Evolutionary conservation across 2,329 filamentous ascomycete species (phyloP).

Genomic region (Metarhizium guizhouense): DNA sequence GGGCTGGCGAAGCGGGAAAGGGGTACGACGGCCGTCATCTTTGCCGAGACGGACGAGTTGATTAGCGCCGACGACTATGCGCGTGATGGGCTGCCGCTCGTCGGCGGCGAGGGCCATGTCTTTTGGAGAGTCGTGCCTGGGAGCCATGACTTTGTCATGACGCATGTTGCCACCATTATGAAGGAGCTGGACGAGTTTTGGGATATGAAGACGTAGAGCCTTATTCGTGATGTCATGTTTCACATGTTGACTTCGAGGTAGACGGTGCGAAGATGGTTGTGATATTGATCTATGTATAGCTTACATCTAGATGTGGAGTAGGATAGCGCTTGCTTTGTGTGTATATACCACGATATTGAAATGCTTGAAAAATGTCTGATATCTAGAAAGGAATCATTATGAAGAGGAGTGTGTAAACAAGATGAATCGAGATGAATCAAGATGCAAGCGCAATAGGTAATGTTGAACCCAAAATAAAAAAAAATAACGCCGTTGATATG

Average conservation of each 20-base stretch:
- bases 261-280: neutral
- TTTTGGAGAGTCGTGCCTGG: conserved; percentile 43
- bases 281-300: neutral
- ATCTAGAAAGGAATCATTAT: no score
- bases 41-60: conserved; percentile 43
- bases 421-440: no score
- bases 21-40: conserved; percentile 40
- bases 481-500: no score
- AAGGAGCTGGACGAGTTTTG: conserved; percentile 39
- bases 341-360: neutral
- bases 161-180: conserved; percentile 36
- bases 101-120: conserved; percentile 40
- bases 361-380: neutral
- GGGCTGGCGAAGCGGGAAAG: conserved; percentile 32
- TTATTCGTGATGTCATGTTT: no score
- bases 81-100: conserved; percentile 38
- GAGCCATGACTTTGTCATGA: conserved; percentile 55
- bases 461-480: no score
- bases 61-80: conserved; percentile 42
- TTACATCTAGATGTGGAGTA: neutral
- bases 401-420: no score
- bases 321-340: neutral
- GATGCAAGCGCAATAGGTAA: no score
- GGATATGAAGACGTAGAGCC: conserved; percentile 16
- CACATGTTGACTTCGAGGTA: neutral